Percentiles rank a stretch among this genome's conserved stretches.
These are phyloP conservation scores for Pulveroboletus frians DNA, from an alignment of 768 basidiomycete species.

Conservation along the genomic window DNA sequence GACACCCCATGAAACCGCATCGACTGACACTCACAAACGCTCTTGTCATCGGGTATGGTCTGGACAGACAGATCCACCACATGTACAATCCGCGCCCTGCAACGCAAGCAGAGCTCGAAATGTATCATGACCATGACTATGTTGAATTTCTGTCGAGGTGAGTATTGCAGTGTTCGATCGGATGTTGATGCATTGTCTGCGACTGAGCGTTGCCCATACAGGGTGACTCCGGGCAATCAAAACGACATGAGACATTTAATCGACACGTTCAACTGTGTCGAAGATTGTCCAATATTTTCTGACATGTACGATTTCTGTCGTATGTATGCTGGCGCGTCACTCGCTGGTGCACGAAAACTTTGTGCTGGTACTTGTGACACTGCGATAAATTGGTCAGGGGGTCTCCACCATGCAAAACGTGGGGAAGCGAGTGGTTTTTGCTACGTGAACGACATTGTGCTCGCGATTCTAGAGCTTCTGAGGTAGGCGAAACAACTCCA, in stretches of 20 bases:
- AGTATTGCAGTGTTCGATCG: slow-evolving; percentile 16
- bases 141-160: slow-evolving; percentile 92
- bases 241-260: slow-evolving; percentile 70
- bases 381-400: slow-evolving; percentile 98
- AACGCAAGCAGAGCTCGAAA: slow-evolving; percentile 82
- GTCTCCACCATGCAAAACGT: slow-evolving; percentile 96
- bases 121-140: slow-evolving; percentile 93
- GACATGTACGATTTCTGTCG: slow-evolving; percentile 93
- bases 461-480: slow-evolving; percentile 89
- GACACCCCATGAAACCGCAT: slow-evolving; percentile 98
- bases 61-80: slow-evolving; percentile 91
- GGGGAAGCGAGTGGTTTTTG: slow-evolving; percentile 98
- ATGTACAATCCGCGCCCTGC: slow-evolving; percentile 88
- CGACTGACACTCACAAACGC: slow-evolving; percentile 94
- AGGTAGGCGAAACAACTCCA: slow-evolving; percentile 42
- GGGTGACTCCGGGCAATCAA: slow-evolving; percentile 63
- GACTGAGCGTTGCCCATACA: background rate
- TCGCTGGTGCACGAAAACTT: slow-evolving; percentile 87
- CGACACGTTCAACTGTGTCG: slow-evolving; percentile 88
- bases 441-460: slow-evolving; percentile 95
- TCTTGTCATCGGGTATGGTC: slow-evolving; percentile 90
- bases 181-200: background rate
- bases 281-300: slow-evolving; percentile 94
- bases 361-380: slow-evolving; percentile 86
- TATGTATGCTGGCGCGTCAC: slow-evolving; percentile 88